Evolutionary conservation across 2,329 filamentous ascomycete genomes (phyloP), one percentile per base, ranked within the genome.

Genomic region (Neofusicoccum laricinum): DNA sequence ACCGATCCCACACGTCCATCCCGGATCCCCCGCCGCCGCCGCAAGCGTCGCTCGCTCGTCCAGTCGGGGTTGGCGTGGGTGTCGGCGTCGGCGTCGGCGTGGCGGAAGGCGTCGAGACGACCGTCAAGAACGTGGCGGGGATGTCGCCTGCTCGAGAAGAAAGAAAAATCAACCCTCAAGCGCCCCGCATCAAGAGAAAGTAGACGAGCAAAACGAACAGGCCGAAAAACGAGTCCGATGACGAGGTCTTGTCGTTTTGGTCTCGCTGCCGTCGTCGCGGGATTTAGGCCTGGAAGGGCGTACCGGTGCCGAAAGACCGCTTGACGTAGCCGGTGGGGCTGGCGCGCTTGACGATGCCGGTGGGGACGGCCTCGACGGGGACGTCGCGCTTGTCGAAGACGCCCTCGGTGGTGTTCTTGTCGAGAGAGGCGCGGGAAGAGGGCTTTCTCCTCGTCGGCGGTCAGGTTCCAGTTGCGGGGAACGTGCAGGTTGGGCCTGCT

Each of bases 271-370:
- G 48, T 50, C 25, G 48, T 50, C 25, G 25, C 30, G 30, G 48
- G 40, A 43, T 46, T 59, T 59, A 59, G 30, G 40, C 55, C 55
- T 46, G 55, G 55, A 59, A 59, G 55, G 55, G 55, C 55, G 55
- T 59, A 59, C 55, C 55, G 41, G 55, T 59, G 41, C 55, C 55
- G 21, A 14, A 59, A 14, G 55, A 59, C 30, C 55, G 25, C 58
- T 62, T 62, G 45, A 62, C 58, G 58, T 30, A 62, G 58, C 58
- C 58, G 58, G 58, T 62, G n/a, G 58, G 58, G 43, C 43, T 61
- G 15, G 36, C 12, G 14, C 46, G 43, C 45, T 49, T 62, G 58
- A 62, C 12, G 45, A 62, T 21, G 45, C 58, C 58, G 7, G 58
- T 25, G 11, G 58, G 58, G 2, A 19, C 43, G 1, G 58, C 58